These are phyloP conservation scores for Aspergillus intermedius DNA, from an alignment of 2,329 filamentous ascomycete genomes.

Conservation along the genomic window DNA sequence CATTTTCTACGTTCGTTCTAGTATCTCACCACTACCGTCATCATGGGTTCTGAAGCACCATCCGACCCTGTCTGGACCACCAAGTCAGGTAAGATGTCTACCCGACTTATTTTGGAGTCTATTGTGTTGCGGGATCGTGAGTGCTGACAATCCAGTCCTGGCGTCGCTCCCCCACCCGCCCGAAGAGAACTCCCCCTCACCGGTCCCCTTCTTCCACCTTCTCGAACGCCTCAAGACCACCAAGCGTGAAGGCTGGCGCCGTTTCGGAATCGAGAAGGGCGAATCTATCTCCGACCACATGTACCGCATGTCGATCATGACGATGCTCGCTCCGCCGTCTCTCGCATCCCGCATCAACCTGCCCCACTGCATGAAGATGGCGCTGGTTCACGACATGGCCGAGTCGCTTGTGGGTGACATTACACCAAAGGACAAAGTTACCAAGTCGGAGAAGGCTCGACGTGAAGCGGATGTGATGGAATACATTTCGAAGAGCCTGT, in stretches of 20 bases:
- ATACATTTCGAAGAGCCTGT: constrained; percentile 66
- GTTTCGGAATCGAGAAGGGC: constrained; percentile 68
- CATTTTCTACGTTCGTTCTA: not conserved
- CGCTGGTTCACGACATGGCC: constrained; percentile 94
- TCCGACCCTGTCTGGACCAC: constrained; percentile 26
- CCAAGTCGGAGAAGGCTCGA: constrained; percentile 81
- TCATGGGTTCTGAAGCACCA: constrained; percentile 25
- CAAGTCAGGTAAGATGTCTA: constrained; percentile 24
- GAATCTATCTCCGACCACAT: constrained; percentile 98
- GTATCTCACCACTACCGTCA: constrained; percentile 2
- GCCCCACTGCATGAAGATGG: constrained; percentile 85
- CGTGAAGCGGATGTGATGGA: constrained; percentile 89
- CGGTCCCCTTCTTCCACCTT: constrained; percentile 88
- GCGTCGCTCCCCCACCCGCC: constrained; percentile 57
- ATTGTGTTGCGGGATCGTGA: too few species aligned
- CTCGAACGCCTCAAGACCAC: constrained; percentile 92
- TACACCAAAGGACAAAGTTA: constrained; percentile 75
- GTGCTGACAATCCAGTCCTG: constrained; percentile 46
- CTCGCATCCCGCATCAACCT: constrained; percentile 69
- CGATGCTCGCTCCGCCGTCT: constrained; percentile 76
- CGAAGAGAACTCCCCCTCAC: constrained; percentile 58
- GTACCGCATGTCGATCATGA: constrained; percentile 98
- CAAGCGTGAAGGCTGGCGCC: constrained; percentile 90
- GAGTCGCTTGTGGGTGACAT: constrained; percentile 94
- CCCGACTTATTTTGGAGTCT: too few species aligned